These are phyloP conservation scores for Sparassis latifolia DNA, from an alignment of 1,284 basidiomycete species.

Conservation along the genomic window DNA sequence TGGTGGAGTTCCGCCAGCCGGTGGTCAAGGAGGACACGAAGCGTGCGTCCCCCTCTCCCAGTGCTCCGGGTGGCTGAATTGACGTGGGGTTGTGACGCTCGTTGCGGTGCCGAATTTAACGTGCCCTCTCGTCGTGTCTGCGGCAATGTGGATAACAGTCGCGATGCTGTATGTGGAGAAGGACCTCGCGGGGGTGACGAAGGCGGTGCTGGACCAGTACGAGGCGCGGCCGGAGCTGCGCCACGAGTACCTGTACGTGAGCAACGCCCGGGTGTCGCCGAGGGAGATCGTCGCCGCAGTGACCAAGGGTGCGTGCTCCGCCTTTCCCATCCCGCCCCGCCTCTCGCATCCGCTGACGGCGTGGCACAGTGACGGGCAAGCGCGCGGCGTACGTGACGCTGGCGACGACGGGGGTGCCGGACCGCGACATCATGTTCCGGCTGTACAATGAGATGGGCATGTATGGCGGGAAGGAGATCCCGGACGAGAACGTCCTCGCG, in stretches of 20 bases:
- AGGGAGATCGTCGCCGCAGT: conserved; percentile 14
- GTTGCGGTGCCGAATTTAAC: too few species aligned
- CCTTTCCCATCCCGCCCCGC: background rate
- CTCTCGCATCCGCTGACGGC: background rate
- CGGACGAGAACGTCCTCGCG: conserved; percentile 15
- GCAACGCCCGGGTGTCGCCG: conserved; percentile 14
- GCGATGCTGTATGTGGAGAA: conserved; percentile 20
- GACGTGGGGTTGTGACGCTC: too few species aligned
- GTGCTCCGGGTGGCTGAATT: background rate
- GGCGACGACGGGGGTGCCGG: conserved; percentile 16
- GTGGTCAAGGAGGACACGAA: conserved; percentile 16
- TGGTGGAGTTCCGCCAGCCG: conserved; percentile 17
- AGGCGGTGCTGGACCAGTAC: conserved; percentile 19
- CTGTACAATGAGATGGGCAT: conserved; percentile 21
- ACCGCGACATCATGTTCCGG: conserved; percentile 20
- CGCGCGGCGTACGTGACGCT: conserved; percentile 11
- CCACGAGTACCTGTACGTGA: conserved; percentile 13
- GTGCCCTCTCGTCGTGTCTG: too few species aligned
- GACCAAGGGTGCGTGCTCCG: conserved; percentile 10
- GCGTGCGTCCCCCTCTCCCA: conserved; percentile 4
- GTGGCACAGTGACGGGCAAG: conserved; percentile 15
- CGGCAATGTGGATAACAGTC: conserved; percentile 4
- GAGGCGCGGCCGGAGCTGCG: conserved; percentile 6
- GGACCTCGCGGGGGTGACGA: conserved; percentile 15
- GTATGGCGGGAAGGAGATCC: conserved; percentile 18